Conservation (phyloP, 2,329 filamentous ascomycete species). For the Sarocladium brachiariae region DNA sequence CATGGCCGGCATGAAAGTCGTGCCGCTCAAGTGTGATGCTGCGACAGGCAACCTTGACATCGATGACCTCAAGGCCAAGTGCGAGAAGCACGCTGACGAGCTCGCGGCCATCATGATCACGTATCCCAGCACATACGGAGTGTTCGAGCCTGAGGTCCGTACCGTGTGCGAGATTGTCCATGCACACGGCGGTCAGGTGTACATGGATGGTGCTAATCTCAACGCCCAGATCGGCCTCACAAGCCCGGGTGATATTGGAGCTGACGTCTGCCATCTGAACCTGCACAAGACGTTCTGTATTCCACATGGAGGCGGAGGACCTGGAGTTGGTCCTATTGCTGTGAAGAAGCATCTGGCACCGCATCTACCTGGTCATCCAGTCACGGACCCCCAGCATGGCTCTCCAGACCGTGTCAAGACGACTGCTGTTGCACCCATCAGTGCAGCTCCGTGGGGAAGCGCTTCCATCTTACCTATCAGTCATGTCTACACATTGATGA, state of each 20-base stretch:
- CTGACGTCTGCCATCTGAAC: constrained; percentile 95
- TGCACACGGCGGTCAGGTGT: constrained; percentile 82
- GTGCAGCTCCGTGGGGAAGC: constrained; percentile 78
- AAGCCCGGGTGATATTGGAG: constrained; percentile 89
- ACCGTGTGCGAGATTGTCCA: constrained; percentile 82
- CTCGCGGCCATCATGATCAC: constrained; percentile 95
- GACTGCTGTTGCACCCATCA: constrained; percentile 26
- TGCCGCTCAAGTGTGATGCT: constrained; percentile 83
- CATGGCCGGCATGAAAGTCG: constrained; percentile 93
- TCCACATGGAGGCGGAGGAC: constrained; percentile 88
- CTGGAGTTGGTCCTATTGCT: constrained; percentile 88
- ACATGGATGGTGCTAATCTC: constrained; percentile 99
- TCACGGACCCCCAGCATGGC: constrained; percentile 21
- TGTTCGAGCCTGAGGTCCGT: constrained; percentile 87
- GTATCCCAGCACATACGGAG: constrained; percentile 90
- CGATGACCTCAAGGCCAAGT: constrained; percentile 78
- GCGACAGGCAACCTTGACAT: constrained; percentile 87
- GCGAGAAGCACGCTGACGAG: constrained; percentile 77
- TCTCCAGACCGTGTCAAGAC: constrained; percentile 39
- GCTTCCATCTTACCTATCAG: constrained; percentile 90
- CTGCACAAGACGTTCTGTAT: constrained; percentile 99
- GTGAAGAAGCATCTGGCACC: constrained; percentile 74
- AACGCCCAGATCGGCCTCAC: constrained; percentile 97
- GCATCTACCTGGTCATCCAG: constrained; percentile 57
- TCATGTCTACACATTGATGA: constrained; percentile 92